Evolutionary conservation across 495 filamentous ascomycete genomes (phyloP).

Genomic region (Aspergillus baeticus): DNA sequence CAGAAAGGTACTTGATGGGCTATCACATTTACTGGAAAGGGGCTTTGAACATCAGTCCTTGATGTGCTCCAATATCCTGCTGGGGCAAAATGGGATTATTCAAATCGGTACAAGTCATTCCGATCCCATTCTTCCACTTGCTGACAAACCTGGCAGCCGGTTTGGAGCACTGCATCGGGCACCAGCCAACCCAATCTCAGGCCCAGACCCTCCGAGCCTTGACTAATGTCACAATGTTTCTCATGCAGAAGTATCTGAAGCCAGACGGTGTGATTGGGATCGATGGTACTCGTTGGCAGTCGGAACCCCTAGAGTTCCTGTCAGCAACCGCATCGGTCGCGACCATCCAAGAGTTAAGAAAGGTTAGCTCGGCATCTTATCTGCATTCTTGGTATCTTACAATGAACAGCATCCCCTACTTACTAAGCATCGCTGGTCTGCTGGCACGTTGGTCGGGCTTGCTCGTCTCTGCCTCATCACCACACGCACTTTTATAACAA

Average conservation of each 20-base stretch:
- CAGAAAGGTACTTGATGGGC: conserved; percentile 19
- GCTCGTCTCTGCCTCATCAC: conserved; percentile 20
- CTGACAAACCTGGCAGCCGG: too few relatives aligned
- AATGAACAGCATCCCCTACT: conserved; percentile 15
- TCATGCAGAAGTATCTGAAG: conserved; percentile 41
- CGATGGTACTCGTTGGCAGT: conserved; percentile 26
- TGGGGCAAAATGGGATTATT: conserved; percentile 13
- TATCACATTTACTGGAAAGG: conserved; percentile 12
- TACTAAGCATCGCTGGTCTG: conserved; percentile 8
- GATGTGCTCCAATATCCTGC: conserved; percentile 16
- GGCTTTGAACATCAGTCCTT: conserved; percentile 14
- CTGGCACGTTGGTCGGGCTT: conserved; percentile 16
- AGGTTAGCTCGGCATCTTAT: conserved; percentile 14
- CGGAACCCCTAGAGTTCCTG: conserved; percentile 22
- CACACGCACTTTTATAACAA: conserved; percentile 17
- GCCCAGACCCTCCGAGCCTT: conserved; percentile 4
- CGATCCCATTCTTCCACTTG: too few relatives aligned
- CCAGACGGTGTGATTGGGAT: conserved; percentile 33
- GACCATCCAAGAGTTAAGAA: conserved; percentile 25
- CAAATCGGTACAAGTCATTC: conserved; percentile 14
- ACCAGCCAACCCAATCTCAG: conserved; percentile 9
- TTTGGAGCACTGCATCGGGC: too few relatives aligned
- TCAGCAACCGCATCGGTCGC: conserved; percentile 24
- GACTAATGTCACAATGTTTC: conserved; percentile 25
- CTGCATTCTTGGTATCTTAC: conserved; percentile 3